Conservation (phyloP, 108 stramenopile species). For the Nannochloropsis granulata region DNA sequence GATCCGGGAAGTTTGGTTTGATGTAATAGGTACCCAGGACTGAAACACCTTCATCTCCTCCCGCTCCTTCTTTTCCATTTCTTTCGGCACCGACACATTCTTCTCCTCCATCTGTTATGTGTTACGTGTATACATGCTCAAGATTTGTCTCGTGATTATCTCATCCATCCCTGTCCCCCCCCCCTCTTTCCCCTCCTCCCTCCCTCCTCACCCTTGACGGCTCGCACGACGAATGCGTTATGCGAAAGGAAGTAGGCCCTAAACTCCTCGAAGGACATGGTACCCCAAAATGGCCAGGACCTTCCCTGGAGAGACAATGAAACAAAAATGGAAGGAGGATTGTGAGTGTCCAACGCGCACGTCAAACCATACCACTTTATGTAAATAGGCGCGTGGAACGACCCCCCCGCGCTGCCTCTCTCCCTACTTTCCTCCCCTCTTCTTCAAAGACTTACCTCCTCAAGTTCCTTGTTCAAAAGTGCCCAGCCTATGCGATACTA, state of each 20-base stretch:
- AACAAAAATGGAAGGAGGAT: too few species aligned
- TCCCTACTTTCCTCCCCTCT: neutral
- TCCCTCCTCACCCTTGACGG: neutral
- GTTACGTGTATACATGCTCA: too few species aligned
- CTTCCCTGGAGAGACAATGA: neutral
- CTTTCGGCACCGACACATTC: too few species aligned
- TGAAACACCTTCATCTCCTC: too few species aligned
- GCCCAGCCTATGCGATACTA: neutral
- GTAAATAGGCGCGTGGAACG: neutral
- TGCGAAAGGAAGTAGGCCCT: conserved; percentile 20
- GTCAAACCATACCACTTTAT: neutral
- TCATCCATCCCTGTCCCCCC: too few species aligned
- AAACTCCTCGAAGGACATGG: conserved; percentile 4
- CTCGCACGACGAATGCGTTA: conserved; percentile 13
- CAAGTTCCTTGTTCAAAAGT: neutral
- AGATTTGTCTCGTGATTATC: too few species aligned
- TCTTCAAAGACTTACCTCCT: neutral
- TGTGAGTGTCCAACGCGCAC: neutral
- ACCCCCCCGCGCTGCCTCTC: neutral
- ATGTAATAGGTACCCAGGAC: conserved; percentile 28
- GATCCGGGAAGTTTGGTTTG: conserved; percentile 31
- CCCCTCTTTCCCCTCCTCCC: neutral
- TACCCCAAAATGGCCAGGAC: conserved; percentile 10
- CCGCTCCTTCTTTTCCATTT: too few species aligned
- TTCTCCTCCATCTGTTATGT: too few species aligned